These are phyloP conservation scores for Centaurea solstitialis DNA, from an alignment of 129 eudicot genomes.

Conservation along the genomic window DNA sequence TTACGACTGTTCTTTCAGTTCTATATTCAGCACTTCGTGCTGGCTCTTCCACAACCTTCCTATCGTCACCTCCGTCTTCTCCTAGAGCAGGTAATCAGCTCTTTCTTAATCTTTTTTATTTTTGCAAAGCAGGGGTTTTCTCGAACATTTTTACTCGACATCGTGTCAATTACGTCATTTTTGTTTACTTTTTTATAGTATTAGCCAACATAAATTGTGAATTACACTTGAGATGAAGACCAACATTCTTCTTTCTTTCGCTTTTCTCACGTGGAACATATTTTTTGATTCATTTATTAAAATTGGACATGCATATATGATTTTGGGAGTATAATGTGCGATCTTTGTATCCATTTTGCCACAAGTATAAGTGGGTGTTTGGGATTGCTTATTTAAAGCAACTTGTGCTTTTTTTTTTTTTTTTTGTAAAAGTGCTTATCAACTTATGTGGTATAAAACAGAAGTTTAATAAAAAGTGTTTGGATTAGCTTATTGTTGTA, in stretches of 20 bases:
- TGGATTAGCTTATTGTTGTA: no score
- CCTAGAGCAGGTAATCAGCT: slow-evolving; percentile 77
- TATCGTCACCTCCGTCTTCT: slow-evolving; percentile 97
- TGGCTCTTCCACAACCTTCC: slow-evolving; percentile 87
- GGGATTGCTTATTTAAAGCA: no score
- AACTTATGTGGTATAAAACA: no score
- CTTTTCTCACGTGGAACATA: neutral
- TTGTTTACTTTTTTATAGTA: neutral
- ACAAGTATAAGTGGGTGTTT: neutral
- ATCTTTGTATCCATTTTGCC: neutral
- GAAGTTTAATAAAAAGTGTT: no score
- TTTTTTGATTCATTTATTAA: neutral
- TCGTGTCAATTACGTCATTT: neutral
- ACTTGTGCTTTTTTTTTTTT: no score
- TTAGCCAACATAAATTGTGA: neutral
- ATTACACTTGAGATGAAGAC: neutral
- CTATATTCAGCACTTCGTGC: slow-evolving; percentile 96
- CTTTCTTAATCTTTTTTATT: neutral
- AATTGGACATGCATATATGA: neutral
- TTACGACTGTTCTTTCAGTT: slow-evolving; percentile 90
- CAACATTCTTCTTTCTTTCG: neutral
- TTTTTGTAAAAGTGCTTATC: no score
- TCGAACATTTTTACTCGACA: neutral
- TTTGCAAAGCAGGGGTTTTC: no score
- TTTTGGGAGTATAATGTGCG: neutral